These are phyloP conservation scores for Trametes cubensis DNA, from an alignment of 768 basidiomycete genomes.

Conservation along the genomic window DNA sequence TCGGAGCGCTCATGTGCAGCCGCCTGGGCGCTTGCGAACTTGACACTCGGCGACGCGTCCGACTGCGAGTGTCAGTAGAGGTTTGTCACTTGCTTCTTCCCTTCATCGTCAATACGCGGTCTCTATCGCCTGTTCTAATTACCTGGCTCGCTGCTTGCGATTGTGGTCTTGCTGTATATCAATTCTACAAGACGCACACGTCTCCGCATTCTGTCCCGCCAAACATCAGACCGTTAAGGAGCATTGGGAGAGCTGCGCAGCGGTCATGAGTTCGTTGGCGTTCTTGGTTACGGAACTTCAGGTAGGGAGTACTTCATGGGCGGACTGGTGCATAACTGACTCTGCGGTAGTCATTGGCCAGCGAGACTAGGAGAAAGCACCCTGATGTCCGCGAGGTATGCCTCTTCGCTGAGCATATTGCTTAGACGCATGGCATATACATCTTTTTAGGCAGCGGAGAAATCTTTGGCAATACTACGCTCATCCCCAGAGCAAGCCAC, in stretches of 20 bases:
- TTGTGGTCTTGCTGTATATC: too few relatives aligned
- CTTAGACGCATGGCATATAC: background rate
- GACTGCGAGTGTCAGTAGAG: too few relatives aligned
- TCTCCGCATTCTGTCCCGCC: background rate
- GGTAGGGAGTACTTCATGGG: background rate
- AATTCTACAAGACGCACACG: too few relatives aligned
- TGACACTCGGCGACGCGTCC: too few relatives aligned
- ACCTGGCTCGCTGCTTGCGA: too few relatives aligned
- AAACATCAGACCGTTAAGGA: background rate
- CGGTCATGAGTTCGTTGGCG: slow-evolving; percentile 10
- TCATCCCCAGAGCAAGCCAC: slow-evolving; percentile 83
- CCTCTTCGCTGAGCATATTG: slow-evolving; percentile 18
- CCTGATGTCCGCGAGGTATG: slow-evolving; percentile 92
- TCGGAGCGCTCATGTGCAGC: too few relatives aligned
- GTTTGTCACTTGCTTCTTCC: too few relatives aligned
- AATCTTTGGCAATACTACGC: slow-evolving; percentile 77
- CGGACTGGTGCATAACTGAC: background rate
- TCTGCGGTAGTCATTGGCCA: slow-evolving; percentile 70
- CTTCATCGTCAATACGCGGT: too few relatives aligned
- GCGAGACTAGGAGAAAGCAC: slow-evolving; percentile 88
- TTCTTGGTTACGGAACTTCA: slow-evolving; percentile 15
- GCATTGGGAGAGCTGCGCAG: too few relatives aligned
- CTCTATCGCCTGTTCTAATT: too few relatives aligned
- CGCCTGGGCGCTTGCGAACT: too few relatives aligned
- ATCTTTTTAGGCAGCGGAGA: slow-evolving; percentile 74